Evolutionary conservation across 345 rosid genomes (phyloP).

Genomic region (Moricandia arvensis): DNA sequence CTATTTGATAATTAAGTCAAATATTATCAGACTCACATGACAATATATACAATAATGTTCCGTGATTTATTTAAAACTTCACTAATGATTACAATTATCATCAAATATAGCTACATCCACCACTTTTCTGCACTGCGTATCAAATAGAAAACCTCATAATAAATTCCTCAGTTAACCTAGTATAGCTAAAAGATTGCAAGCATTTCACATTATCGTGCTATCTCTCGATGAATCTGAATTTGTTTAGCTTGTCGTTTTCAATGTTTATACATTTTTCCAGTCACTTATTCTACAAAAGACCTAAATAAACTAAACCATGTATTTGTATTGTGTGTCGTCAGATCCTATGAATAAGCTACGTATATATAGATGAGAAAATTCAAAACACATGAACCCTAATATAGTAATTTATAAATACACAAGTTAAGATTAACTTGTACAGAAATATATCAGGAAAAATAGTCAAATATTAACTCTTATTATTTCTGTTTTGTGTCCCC

Average conservation of each 20-base stretch:
- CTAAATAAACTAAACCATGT: not conserved
- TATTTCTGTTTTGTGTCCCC: conserved; percentile 1
- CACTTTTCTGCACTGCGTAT: not conserved
- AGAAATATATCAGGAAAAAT: not conserved
- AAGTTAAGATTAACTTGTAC: not conserved
- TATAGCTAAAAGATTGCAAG: not conserved
- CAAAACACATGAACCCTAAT: conserved; percentile 5
- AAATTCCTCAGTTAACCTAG: not conserved
- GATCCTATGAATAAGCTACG: not conserved
- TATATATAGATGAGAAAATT: not conserved
- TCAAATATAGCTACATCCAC: not conserved
- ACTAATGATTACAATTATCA: not conserved
- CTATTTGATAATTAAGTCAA: not conserved
- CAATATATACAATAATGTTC: not conserved
- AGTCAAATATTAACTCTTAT: not conserved
- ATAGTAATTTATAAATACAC: not conserved
- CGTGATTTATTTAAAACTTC: not conserved
- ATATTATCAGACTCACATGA: not conserved
- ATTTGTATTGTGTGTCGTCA: not conserved
- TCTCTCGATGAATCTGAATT: not conserved
- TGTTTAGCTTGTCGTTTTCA: conserved; percentile 12
- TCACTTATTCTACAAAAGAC: not conserved
- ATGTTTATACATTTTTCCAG: not conserved
- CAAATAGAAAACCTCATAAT: not conserved
- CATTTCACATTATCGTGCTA: not conserved